phyloP scores from a whole-genome alignment of 805 yeast genomes.

The Candida peoriensis region DNA sequence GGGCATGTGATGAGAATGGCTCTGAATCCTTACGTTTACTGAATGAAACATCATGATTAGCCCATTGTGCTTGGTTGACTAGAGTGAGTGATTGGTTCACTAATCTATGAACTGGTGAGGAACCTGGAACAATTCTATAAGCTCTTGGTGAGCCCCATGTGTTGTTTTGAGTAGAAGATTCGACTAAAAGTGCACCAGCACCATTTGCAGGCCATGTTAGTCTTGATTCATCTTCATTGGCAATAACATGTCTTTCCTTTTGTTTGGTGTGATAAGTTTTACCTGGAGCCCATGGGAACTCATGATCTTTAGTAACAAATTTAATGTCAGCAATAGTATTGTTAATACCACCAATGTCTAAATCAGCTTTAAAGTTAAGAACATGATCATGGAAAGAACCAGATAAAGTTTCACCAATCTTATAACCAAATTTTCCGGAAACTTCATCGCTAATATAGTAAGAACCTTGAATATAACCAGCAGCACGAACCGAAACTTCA shows the following conservation, averaged over 20 bases:
- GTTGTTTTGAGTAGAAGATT: conserved; percentile 19
- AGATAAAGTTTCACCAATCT: conserved; percentile 19
- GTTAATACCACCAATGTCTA: conserved; percentile 24
- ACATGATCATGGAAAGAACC: conserved; percentile 29
- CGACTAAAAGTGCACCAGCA: conserved; percentile 22
- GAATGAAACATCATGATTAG: conserved; percentile 19
- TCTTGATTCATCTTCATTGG: conserved; percentile 15
- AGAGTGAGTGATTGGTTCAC: conserved; percentile 17
- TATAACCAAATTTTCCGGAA: conserved; percentile 19
- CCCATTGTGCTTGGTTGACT: conserved; percentile 22
- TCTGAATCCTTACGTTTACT: conserved; percentile 24
- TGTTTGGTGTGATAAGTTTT: conserved; percentile 15
- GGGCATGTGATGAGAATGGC: conserved; percentile 17
- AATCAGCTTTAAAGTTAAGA: conserved; percentile 24
- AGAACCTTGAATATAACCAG: conserved; percentile 27
- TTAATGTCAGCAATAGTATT: conserved; percentile 17
- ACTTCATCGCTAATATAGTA: conserved; percentile 20
- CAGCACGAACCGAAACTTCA: conserved; percentile 25
- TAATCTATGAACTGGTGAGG: conserved; percentile 19
- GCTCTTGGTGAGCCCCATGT: conserved; percentile 26
- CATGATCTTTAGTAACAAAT: conserved; percentile 12
- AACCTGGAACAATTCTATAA: conserved; percentile 22
- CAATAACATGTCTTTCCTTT: conserved; percentile 14
- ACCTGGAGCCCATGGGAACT: conserved; percentile 26
- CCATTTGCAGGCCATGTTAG: conserved; percentile 19